phyloP scores from a whole-genome alignment of 2,329 filamentous ascomycete species.

The Penicillium sp. region DNA sequence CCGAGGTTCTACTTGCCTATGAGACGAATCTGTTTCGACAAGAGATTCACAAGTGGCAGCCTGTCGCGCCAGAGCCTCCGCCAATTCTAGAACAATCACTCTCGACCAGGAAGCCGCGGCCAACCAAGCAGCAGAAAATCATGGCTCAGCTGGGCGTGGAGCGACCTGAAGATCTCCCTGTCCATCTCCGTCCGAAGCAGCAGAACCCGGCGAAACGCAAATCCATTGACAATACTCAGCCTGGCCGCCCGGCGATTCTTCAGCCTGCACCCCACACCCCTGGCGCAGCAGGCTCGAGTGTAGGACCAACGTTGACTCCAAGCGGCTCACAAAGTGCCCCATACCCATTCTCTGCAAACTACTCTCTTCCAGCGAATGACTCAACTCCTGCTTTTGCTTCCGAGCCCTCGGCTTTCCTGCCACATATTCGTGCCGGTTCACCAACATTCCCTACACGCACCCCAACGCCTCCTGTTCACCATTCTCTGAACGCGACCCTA shows the following conservation, averaged over 20 bases:
- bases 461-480: conserved; percentile 40
- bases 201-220: conserved; percentile 73
- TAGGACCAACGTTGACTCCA: conserved; percentile 40
- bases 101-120: conserved; percentile 92
- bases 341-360: conserved; percentile 47
- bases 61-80: conserved; percentile 83
- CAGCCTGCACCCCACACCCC: conserved; percentile 40
- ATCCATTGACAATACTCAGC: conserved; percentile 56
- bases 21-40: conserved; percentile 99
- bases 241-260: conserved; percentile 32
- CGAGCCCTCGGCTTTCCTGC: conserved; percentile 42
- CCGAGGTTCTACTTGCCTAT: conserved; percentile 85
- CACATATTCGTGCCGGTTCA: conserved; percentile 41
- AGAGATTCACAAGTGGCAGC: conserved; percentile 92
- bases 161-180: conserved; percentile 87
- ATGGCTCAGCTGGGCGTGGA: conserved; percentile 87
- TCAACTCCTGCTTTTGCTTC: conserved; percentile 43
- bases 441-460: conserved; percentile 47
- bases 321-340: conserved; percentile 34
- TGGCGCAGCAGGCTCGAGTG: conserved; percentile 34
- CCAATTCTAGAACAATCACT: conserved; percentile 85
- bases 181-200: conserved; percentile 78
- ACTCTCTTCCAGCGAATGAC: conserved; percentile 42
- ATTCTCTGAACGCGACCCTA: conserved; percentile 43
- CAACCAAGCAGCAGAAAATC: conserved; percentile 95